Percentiles rank a stretch among this genome's conserved stretches.
Evolutionary conservation across 768 basidiomycete genomes (phyloP).

Genomic region (Leccinellum albellum): DNA sequence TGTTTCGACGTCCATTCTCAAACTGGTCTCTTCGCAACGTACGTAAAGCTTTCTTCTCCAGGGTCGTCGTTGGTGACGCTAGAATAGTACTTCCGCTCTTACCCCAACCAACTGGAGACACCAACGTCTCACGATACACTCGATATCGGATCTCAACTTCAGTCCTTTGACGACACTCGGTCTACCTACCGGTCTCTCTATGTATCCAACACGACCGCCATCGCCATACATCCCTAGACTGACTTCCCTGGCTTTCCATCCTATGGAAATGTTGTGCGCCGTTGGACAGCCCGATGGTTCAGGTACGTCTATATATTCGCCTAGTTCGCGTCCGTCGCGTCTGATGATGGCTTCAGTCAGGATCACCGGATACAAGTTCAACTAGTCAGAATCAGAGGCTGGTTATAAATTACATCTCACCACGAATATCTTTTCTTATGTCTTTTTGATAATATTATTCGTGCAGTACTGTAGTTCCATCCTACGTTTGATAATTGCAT

Average conservation of each 20-base stretch:
- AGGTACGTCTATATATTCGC: slow-evolving; percentile 32
- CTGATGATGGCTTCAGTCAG: slow-evolving; percentile 38
- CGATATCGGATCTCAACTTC: slow-evolving; percentile 39
- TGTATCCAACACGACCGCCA: slow-evolving; percentile 53
- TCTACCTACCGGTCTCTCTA: slow-evolving; percentile 52
- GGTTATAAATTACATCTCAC: slow-evolving; percentile 8
- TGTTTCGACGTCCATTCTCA: slow-evolving; percentile 85
- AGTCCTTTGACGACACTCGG: slow-evolving; percentile 39
- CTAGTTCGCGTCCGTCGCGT: background rate
- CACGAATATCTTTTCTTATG: slow-evolving; percentile 10
- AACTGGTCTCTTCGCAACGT: slow-evolving; percentile 84
- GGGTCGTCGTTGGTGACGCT: slow-evolving; percentile 3
- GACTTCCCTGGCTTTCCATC: slow-evolving; percentile 76
- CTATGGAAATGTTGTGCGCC: slow-evolving; percentile 80
- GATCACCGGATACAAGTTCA: slow-evolving; percentile 56
- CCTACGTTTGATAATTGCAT: slow-evolving; percentile 1
- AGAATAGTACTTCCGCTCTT: slow-evolving; percentile 54
- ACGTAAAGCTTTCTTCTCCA: slow-evolving; percentile 28
- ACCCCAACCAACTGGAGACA: slow-evolving; percentile 59
- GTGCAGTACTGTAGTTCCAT: background rate
- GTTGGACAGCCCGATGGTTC: slow-evolving; percentile 69
- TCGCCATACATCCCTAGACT: slow-evolving; percentile 59
- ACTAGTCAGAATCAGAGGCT: slow-evolving; percentile 5
- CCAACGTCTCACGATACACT: slow-evolving; percentile 60
- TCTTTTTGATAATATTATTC: slow-evolving; percentile 4